These are phyloP conservation scores for Mrakia blollopis DNA, from an alignment of 768 basidiomycete genomes.

Conservation along the genomic window DNA sequence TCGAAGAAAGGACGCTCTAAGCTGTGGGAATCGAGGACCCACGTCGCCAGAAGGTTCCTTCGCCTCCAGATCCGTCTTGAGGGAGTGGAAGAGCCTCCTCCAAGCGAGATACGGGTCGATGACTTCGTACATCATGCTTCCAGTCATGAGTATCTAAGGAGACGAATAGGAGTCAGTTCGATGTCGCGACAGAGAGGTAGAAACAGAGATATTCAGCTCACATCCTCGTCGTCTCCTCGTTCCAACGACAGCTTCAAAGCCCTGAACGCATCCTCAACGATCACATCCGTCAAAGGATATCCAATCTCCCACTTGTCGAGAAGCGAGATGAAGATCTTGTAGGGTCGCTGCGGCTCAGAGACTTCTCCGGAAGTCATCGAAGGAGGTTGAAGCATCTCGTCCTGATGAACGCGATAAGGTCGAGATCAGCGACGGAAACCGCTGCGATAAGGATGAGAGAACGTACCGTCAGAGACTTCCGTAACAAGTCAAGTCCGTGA, in stretches of 20 bases:
- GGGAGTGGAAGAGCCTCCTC: slow-evolving; percentile 60
- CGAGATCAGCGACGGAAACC: neutral
- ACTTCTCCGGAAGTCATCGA: slow-evolving; percentile 36
- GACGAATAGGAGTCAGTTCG: neutral
- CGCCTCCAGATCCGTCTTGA: slow-evolving; percentile 35
- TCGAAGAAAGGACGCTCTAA: neutral
- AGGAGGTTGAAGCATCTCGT: slow-evolving; percentile 1
- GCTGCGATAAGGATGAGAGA: too few species aligned
- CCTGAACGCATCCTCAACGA: slow-evolving; percentile 63
- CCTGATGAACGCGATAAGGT: neutral
- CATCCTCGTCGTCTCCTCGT: slow-evolving; percentile 39
- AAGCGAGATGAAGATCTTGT: slow-evolving; percentile 91
- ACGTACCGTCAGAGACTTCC: neutral
- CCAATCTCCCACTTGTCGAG: slow-evolving; percentile 98
- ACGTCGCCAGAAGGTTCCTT: slow-evolving; percentile 15
- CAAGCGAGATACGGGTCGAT: slow-evolving; percentile 78
- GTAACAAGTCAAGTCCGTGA: slow-evolving; percentile 68
- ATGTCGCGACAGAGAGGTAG: neutral
- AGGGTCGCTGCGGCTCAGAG: slow-evolving; percentile 62
- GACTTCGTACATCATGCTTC: slow-evolving; percentile 74
- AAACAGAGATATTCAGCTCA: neutral
- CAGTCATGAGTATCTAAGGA: slow-evolving; percentile 67
- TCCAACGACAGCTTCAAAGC: slow-evolving; percentile 37
- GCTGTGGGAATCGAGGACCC: neutral
- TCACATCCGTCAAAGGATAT: slow-evolving; percentile 64